Conservation (phyloP, 371 early-diverging fungal genomes). For the Coemansia sp. region DNA sequence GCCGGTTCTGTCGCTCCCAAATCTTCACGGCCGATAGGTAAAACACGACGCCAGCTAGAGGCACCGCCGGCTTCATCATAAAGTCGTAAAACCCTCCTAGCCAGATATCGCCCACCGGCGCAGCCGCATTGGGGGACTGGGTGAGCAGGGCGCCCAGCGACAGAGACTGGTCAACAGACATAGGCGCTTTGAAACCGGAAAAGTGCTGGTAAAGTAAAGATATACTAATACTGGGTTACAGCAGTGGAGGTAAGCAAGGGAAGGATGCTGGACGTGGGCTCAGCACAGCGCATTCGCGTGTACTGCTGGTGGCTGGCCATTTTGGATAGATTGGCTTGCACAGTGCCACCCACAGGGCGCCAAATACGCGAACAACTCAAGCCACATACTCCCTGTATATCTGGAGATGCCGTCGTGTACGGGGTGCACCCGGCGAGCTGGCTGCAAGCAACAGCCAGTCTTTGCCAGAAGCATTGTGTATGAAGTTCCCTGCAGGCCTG, state of each 20-base stretch:
- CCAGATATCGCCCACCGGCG: conserved; percentile 18
- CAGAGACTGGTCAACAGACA: neutral
- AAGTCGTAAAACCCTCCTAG: conserved; percentile 24
- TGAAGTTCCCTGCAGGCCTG: no score
- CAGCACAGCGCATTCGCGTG: neutral
- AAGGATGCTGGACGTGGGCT: neutral
- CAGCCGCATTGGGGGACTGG: conserved; percentile 12
- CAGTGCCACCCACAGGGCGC: neutral
- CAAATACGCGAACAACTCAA: neutral
- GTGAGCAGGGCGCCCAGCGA: conserved; percentile 2
- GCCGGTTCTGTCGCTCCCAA: conserved; percentile 30
- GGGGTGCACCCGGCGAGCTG: no score
- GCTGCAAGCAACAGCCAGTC: no score
- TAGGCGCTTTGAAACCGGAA: neutral
- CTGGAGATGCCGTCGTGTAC: no score
- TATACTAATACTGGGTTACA: neutral
- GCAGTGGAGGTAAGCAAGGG: neutral
- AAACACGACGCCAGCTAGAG: conserved; percentile 16
- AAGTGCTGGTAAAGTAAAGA: neutral
- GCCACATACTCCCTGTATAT: neutral
- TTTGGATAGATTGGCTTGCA: neutral
- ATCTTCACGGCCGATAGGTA: conserved; percentile 15
- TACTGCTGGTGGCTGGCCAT: neutral
- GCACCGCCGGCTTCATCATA: conserved; percentile 37
- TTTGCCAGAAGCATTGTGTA: no score